Percentiles rank a stretch among this genome's conserved stretches.
Evolutionary conservation across 2,329 filamentous ascomycete species (phyloP).

Genomic region (Chrysoporthe austroafricana): DNA sequence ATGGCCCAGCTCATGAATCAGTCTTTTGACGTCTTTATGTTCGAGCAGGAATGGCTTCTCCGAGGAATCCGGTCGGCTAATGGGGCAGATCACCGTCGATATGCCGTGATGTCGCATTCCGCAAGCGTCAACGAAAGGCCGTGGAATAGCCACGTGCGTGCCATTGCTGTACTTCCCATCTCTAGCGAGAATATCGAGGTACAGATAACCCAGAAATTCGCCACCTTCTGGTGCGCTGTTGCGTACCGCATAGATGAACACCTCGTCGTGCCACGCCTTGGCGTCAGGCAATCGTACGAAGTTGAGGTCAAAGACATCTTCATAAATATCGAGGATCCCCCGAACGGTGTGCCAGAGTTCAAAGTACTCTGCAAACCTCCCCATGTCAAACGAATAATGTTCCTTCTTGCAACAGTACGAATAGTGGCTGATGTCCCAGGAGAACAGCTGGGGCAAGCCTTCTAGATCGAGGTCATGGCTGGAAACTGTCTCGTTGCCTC

Average conservation of each 20-base stretch:
- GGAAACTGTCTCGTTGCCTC: not conserved
- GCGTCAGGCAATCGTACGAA: not conserved
- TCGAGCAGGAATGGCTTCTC: not conserved
- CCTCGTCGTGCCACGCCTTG: not conserved
- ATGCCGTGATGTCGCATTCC: not conserved
- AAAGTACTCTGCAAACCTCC: not conserved
- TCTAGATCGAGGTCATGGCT: not conserved
- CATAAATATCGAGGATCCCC: not conserved
- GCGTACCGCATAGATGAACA: not conserved
- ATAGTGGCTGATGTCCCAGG: slow-evolving; percentile 1
- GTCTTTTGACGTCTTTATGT: not conserved
- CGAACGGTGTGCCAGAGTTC: slow-evolving; percentile 1
- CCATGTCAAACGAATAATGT: not conserved
- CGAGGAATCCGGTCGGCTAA: not conserved
- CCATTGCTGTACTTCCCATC: not conserved
- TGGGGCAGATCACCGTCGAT: not conserved
- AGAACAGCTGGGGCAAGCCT: not conserved
- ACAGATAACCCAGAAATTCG: slow-evolving; percentile 1
- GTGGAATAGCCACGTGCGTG: not conserved
- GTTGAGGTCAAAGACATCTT: not conserved
- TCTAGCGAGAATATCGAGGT: slow-evolving; percentile 3
- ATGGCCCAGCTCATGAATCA: slow-evolving; percentile 4
- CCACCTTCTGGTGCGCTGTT: not conserved
- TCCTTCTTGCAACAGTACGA: not conserved
- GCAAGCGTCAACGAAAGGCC: not conserved